A percentile compares a stretch with the other conserved stretches of the same genome.
Evolutionary conservation across 306 rosid species (phyloP).

Genomic region (Arachis stenosperma): DNA sequence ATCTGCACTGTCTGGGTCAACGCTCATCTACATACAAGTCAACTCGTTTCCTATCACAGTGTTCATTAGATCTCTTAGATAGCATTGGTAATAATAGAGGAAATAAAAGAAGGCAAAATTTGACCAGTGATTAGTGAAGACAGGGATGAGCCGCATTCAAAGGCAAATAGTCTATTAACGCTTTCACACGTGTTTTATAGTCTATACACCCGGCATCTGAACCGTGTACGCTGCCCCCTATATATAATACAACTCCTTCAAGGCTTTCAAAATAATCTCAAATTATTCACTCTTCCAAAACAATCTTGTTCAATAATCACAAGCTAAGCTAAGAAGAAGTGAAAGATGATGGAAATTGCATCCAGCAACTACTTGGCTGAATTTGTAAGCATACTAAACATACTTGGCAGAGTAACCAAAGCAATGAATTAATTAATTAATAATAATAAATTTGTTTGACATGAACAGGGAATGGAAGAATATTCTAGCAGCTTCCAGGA

Average conservation of each 20-base stretch:
- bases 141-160: conserved; percentile 36
- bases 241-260: conserved; percentile 1
- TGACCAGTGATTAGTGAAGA: conserved; percentile 51
- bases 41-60: background rate
- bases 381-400: conserved; percentile 43
- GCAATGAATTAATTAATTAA: background rate
- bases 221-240: conserved; percentile 39
- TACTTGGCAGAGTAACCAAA: background rate
- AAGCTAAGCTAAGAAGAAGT: too few relatives aligned
- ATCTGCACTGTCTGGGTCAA: background rate
- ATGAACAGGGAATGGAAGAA: conserved; percentile 43
- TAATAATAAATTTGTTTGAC: background rate
- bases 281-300: too few relatives aligned
- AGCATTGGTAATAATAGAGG: too few relatives aligned
- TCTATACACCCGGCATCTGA: conserved; percentile 3
- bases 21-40: background rate
- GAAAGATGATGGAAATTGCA: conserved; percentile 41
- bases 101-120: conserved; percentile 44
- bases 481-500: conserved; percentile 13
- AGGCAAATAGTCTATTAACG: conserved; percentile 27
- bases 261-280: too few relatives aligned
- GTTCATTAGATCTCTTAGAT: background rate
- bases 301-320: too few relatives aligned
- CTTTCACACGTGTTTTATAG: conserved; percentile 45
- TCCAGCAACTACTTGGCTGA: conserved; percentile 42